phyloP scores from a whole-genome alignment of 495 filamentous ascomycete genomes.

The Penicillium angulare region DNA sequence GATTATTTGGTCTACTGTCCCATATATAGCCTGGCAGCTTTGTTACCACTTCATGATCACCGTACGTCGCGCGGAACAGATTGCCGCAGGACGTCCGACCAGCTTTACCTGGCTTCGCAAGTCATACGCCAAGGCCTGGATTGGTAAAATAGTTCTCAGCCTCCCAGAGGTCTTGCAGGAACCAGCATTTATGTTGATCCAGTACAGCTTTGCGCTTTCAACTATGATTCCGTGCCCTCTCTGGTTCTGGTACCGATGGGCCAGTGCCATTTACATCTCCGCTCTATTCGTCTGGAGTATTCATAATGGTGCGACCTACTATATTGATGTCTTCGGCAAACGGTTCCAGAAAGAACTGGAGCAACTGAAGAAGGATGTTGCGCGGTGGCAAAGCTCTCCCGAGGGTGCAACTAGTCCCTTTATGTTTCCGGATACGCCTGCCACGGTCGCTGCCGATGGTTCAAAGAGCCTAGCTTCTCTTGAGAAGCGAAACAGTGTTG shows the following conservation, averaged over 20 bases:
- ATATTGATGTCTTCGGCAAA: slow-evolving; percentile 96
- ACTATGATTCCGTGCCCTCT: slow-evolving; percentile 94
- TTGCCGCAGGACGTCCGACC: slow-evolving; percentile 91
- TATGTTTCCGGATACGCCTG: slow-evolving; percentile 22
- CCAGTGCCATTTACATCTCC: slow-evolving; percentile 71
- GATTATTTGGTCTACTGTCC: slow-evolving; percentile 90
- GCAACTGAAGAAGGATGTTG: slow-evolving; percentile 82
- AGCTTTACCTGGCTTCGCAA: slow-evolving; percentile 96
- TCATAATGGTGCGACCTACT: slow-evolving; percentile 94
- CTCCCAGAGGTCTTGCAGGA: slow-evolving; percentile 78
- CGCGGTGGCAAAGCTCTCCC: slow-evolving; percentile 72
- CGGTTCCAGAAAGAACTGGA: slow-evolving; percentile 96
- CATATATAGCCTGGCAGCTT: slow-evolving; percentile 90
- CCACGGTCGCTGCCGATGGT: slow-evolving; percentile 15
- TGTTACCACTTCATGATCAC: slow-evolving; percentile 92
- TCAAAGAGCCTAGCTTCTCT: slow-evolving; percentile 5
- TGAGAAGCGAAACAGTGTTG: slow-evolving; percentile 36
- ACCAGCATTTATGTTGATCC: slow-evolving; percentile 90
- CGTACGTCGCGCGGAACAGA: slow-evolving; percentile 86
- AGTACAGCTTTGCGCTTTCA: slow-evolving; percentile 83
- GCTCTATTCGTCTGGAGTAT: slow-evolving; percentile 85
- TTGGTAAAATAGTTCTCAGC: slow-evolving; percentile 78
- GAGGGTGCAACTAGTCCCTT: slow-evolving; percentile 36
- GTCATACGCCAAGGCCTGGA: slow-evolving; percentile 82
- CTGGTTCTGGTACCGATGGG: slow-evolving; percentile 90